phyloP scores from a whole-genome alignment of 495 filamentous ascomycete species.

The Podospora comata region DNA sequence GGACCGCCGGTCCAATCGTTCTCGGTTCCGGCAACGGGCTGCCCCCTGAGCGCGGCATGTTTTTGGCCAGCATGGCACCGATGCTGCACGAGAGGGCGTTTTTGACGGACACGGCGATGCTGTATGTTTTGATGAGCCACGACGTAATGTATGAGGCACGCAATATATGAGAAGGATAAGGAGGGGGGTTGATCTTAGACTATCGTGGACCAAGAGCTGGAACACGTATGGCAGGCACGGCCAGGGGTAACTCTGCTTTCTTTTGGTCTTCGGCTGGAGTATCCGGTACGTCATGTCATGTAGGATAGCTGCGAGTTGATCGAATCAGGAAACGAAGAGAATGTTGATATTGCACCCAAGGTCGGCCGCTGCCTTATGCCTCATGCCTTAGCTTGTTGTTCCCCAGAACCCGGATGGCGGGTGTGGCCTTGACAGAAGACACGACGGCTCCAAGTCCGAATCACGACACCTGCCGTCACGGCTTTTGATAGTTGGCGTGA shows the following conservation, averaged over 20 bases:
- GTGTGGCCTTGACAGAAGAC: neutral
- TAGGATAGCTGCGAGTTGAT: neutral
- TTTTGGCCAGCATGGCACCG: neutral
- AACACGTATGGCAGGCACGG: conserved; percentile 17
- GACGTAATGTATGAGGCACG: neutral
- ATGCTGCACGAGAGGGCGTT: neutral
- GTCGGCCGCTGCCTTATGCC: neutral
- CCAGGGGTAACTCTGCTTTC: neutral
- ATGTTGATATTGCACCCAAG: conserved; percentile 1
- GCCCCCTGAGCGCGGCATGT: neutral
- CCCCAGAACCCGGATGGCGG: neutral
- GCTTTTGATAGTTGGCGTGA: no score
- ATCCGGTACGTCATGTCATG: neutral
- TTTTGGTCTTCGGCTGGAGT: neutral
- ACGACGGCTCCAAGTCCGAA: neutral
- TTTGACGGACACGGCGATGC: neutral
- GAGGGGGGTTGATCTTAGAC: neutral
- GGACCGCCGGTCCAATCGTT: conserved; percentile 16
- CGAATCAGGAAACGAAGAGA: conserved; percentile 6
- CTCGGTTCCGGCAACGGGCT: conserved; percentile 3
- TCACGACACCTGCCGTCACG: neutral
- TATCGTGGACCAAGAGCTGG: conserved; percentile 33
- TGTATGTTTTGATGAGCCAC: neutral
- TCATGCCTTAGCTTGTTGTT: neutral
- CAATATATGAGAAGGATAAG: no score